Base-by-base conservation (phyloP, 2,329 filamentous ascomycete species). In the Diaporthe caulivora region DNA sequence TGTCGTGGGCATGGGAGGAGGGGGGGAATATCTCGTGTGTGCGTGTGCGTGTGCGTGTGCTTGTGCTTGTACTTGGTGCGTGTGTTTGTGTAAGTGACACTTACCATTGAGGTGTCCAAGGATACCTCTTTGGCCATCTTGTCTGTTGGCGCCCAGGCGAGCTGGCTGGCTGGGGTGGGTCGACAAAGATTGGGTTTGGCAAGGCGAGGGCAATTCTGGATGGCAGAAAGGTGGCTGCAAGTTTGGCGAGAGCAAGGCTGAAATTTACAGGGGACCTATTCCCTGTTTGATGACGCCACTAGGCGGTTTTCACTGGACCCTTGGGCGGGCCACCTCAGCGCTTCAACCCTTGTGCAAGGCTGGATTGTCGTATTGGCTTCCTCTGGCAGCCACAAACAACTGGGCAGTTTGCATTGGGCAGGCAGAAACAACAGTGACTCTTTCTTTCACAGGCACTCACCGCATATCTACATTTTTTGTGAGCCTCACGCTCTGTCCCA, bases 101-200 rank as follows among this genome's bases (percentile, higher is more conserved):
- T 72, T 87, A 94, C 95, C 92, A 98, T 94, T 71, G 93, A 92
- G 73, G 96, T 98, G 78, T 97, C 94, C 68, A 98, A 89, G 13
- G 92, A 86, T 74, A 98, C 90, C 78, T 94, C 91, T 74, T 93
- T 95, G 37, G 93, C 87, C 94, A 97, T 96, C 60, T 73, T 83
- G 77, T 18, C 29, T 60, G 70, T 49, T 60, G 29, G 24, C 34
- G 31, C 34, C 55, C 60, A 29, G 44, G 60, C 44, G 65, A n/a
- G 44, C 17, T 70, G 53, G 34, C 42, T 53, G 17, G 62, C 21
- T 65, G 44, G 21, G 10, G 40, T 34, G 42, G 29, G 15, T n/a
- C 2, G 44, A 51, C 62, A 49, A 51, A 26, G 24, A 17, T 65
- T 31, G 13, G n/a, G 15, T 37, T 10, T 10, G 44, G 31, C 24